These are phyloP conservation scores for Eucalyptus sp. DNA, from an alignment of 345 rosid genomes.

Conservation along the genomic window DNA sequence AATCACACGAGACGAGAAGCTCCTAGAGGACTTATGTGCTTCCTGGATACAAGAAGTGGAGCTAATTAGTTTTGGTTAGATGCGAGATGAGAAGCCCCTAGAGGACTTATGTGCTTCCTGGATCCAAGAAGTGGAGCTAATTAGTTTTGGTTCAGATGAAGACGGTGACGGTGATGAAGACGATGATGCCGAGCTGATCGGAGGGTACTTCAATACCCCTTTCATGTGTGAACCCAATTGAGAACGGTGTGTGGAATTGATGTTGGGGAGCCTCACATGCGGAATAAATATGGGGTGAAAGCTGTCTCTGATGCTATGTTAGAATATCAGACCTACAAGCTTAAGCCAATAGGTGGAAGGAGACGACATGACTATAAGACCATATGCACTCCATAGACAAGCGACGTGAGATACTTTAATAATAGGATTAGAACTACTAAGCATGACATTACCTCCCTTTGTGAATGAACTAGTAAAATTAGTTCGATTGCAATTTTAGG, in stretches of 20 bases:
- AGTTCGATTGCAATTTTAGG: not conserved
- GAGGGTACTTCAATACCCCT: not conserved
- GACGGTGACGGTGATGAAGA: constrained; percentile 24
- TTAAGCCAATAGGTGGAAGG: not conserved
- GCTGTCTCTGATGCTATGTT: not conserved
- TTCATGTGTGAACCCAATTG: not conserved
- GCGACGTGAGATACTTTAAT: not conserved
- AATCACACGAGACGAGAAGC: not conserved
- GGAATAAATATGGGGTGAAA: not conserved
- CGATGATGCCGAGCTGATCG: constrained; percentile 24
- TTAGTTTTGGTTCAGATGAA: constrained; percentile 8
- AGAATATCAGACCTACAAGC: not conserved
- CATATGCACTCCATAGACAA: not conserved
- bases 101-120: not conserved
- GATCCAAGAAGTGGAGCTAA: not conserved
- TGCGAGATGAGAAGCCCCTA: too few relatives aligned
- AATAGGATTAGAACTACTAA: not conserved
- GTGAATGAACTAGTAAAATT: not conserved
- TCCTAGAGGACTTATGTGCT: not conserved
- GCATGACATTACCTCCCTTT: not conserved
- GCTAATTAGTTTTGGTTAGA: not conserved
- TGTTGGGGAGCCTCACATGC: not conserved
- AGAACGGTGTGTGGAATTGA: not conserved
- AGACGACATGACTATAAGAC: not conserved
- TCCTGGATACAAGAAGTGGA: not conserved